Evolutionary conservation across 2,329 filamentous ascomycete species (phyloP), one percentile per base, ranked within the genome.

Genomic region (Ceratocystis harringtonii): DNA sequence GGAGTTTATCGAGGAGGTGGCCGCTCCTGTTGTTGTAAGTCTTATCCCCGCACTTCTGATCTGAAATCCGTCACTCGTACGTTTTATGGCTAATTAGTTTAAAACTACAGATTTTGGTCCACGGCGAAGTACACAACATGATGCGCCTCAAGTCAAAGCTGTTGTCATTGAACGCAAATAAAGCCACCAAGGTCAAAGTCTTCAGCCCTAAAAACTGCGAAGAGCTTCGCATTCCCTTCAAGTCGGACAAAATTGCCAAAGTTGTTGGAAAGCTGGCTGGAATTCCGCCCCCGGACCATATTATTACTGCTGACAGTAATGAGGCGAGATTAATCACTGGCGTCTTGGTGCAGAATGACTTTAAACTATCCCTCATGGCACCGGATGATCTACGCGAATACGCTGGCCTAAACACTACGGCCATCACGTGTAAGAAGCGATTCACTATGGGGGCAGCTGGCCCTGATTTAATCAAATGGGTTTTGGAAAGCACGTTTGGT

Each of bases 81-180:
- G 17, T 44, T 17, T 43, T 58, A 41, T 30, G 28, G 25, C 30
- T 43, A 61, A 32, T 28, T 25, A 32, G 48, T 2, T 32, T 6
- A 28, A 25, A 68, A 22, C 30, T 6, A 36, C 25, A 69, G 68
- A 66, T 99, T 68, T 83, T 99, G 41, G 94, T 99, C 1, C 94
- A 99, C 70, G 94, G 94, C 65, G 94, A 99, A 73, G 91, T 94
- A 71, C 90, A 96, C 73, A 96, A 97, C 73, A 97, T 97, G 91
- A 96, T 94, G 82, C 86, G 94, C 64, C 79, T 99, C 32, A 96
- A 96, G 74, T 96, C 92, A 2, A 95, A 96, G 73, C 81, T 99
- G 1, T 83, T 97, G 3, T 92, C 90, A n/a, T 82, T 96, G 45
- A 96, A 96, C 72, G 86, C 88, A 32, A 85, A 86, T 69, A 92